A percentile compares a stretch with the other conserved stretches of the same genome.
Evolutionary conservation across 495 filamentous ascomycete genomes (phyloP).

Genomic region (Neurospora sp.): DNA sequence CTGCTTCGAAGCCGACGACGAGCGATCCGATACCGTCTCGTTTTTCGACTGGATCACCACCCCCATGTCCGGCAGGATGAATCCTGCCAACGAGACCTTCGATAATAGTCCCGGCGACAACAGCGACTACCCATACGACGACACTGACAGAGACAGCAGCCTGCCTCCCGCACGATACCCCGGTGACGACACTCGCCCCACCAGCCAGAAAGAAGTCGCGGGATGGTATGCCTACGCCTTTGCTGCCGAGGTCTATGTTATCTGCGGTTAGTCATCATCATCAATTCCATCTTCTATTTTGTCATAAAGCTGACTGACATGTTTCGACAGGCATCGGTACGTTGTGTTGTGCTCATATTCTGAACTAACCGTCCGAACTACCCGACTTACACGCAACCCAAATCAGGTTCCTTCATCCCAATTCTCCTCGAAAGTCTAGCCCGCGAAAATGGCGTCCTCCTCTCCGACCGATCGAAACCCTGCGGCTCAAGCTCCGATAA

Average conservation of each 20-base stretch:
- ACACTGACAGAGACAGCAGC: not conserved
- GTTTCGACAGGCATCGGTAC: constrained; percentile 18
- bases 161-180: constrained; percentile 40
- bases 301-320: not conserved
- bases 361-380: not conserved
- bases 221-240: constrained; percentile 97
- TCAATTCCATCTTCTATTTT: not conserved
- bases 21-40: constrained; percentile 31
- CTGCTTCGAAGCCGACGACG: constrained; percentile 54
- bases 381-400: constrained; percentile 3
- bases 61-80: constrained; percentile 16
- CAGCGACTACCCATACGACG: constrained; percentile 5
- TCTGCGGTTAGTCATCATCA: constrained; percentile 59
- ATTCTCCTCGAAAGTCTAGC: constrained; percentile 91
- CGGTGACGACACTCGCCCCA: constrained; percentile 80
- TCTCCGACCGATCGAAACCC: constrained; percentile 61
- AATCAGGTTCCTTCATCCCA: constrained; percentile 83
- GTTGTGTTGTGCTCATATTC: not conserved
- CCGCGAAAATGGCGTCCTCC: constrained; percentile 74
- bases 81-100: constrained; percentile 4
- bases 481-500: constrained; percentile 45
- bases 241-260: constrained; percentile 94
- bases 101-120: constrained; percentile 8
- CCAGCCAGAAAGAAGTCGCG: constrained; percentile 74
- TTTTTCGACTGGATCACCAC: not conserved